Evolutionary conservation across 441 rosid genomes (phyloP).

Genomic region (Melastoma candidum): DNA sequence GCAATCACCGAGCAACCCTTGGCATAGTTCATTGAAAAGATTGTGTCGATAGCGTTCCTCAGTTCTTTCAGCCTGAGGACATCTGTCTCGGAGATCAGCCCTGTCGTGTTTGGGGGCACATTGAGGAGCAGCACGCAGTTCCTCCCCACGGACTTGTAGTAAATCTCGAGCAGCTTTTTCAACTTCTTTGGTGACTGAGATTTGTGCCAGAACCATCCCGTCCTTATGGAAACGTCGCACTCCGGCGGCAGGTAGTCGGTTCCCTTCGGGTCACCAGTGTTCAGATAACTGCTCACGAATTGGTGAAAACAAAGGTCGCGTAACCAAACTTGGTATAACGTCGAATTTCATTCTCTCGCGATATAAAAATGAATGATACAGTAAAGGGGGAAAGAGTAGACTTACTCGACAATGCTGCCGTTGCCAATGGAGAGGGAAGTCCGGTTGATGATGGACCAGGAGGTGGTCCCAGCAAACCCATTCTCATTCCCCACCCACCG

Average conservation of each 20-base stretch:
- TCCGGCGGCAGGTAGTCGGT: slow-evolving; percentile 60
- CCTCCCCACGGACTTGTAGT: slow-evolving; percentile 61
- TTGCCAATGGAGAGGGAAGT: slow-evolving; percentile 54
- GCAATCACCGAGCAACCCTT: slow-evolving; percentile 27
- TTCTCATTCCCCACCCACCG: slow-evolving; percentile 64
- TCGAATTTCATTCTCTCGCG: too few species aligned
- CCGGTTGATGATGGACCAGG: slow-evolving; percentile 60
- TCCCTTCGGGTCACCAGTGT: slow-evolving; percentile 48
- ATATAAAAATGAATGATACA: too few species aligned
- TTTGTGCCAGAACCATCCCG: slow-evolving; percentile 70
- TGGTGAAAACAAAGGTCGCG: not conserved
- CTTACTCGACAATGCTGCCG: slow-evolving; percentile 33
- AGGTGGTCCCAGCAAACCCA: slow-evolving; percentile 48
- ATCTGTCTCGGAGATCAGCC: slow-evolving; percentile 44
- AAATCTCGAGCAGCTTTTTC: slow-evolving; percentile 40
- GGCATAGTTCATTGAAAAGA: slow-evolving; percentile 43
- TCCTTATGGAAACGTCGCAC: slow-evolving; percentile 58
- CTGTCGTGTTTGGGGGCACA: slow-evolving; percentile 61
- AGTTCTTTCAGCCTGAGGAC: slow-evolving; percentile 33
- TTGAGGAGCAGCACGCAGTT: slow-evolving; percentile 51
- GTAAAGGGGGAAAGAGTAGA: too few species aligned
- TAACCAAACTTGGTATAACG: too few species aligned
- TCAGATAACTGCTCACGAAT: slow-evolving; percentile 34
- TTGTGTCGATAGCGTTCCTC: slow-evolving; percentile 30
- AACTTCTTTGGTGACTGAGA: slow-evolving; percentile 42